Evolutionary conservation across 805 yeast genomes (phyloP).

Genomic region (Starmerella floricola): DNA sequence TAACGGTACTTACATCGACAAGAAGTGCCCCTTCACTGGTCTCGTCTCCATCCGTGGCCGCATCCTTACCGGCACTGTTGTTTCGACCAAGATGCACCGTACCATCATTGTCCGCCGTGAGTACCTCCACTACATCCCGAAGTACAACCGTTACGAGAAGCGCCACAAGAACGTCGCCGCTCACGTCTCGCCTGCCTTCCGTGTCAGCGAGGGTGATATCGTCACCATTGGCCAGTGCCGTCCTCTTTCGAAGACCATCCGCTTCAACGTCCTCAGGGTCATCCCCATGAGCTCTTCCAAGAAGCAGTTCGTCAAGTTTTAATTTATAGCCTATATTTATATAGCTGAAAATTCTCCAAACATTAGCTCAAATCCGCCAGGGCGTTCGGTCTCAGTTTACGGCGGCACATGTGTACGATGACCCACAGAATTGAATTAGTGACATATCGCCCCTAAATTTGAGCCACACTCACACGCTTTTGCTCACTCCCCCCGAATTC

Average conservation of each 20-base stretch:
- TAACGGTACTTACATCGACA: slow-evolving; percentile 97
- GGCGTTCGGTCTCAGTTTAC: too few relatives aligned
- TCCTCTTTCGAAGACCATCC: slow-evolving; percentile 98
- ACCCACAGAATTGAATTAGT: too few relatives aligned
- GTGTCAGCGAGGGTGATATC: slow-evolving; percentile 96
- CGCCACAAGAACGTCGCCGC: slow-evolving; percentile 99
- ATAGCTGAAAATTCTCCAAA: slow-evolving; percentile 1
- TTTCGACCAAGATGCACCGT: slow-evolving; percentile 99
- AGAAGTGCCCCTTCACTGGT: slow-evolving; percentile 99
- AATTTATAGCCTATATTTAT: slow-evolving; percentile 31
- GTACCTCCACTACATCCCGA: slow-evolving; percentile 98
- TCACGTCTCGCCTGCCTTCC: slow-evolving; percentile 99
- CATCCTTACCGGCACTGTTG: slow-evolving; percentile 98
- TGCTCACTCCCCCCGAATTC: too few relatives aligned
- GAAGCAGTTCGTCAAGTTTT: slow-evolving; percentile 96
- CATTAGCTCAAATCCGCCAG: too few relatives aligned
- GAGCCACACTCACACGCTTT: too few relatives aligned
- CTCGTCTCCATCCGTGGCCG: slow-evolving; percentile 97
- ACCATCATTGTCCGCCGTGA: slow-evolving; percentile 99
- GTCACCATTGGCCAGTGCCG: slow-evolving; percentile 99
- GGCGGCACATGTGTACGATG: too few relatives aligned
- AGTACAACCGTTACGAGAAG: slow-evolving; percentile 99
- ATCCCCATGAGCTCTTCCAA: slow-evolving; percentile 67
- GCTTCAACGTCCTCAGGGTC: slow-evolving; percentile 98
- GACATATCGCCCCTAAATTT: too few relatives aligned